Base-by-base conservation (phyloP, 2,329 filamentous ascomycete species). In the Xylariales sp. region DNA sequence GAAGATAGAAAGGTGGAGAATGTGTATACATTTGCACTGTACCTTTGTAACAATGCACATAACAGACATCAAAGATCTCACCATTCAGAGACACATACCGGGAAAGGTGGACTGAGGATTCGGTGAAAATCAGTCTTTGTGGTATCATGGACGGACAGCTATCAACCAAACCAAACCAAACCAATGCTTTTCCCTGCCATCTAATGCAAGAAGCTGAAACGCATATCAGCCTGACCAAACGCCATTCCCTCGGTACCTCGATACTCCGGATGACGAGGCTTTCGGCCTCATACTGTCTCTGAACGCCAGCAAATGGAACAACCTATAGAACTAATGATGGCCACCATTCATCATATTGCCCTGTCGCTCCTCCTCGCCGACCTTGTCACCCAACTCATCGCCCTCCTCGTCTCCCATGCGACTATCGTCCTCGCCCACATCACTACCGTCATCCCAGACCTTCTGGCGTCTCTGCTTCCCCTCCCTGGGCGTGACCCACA, bases 401-500 rank as follows among this genome's bases (percentile, higher is more conserved):
- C 60, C 59, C 54, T 97, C 93, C 62, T 98, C 93, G 31, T 76
- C 74, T 19, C 84, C 82, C 41, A 85, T 71, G 35, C 85, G 68
- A 53, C 83, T 84, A 57, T 98, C 93, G 58, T 98, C 93, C 46
- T 93, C 87, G 4, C 85, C 87, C 46, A 91, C 73, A 49, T 93
- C 88, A 55, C 88, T 95, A 14, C 81, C 84, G 58, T 95, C 88
- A 29, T 93, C 88, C 84, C 86, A 94, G 50, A 94, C 66, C 64
- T 80, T 86, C 48, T 83, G 78, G 65, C 88, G 83, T 64, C 97
- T 91, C 25, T 82, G 77, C 19, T 77, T 72, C 7, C 73, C 68
- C 22, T 78, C 75, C 7, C 76, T 73, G 21, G 79, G 79, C 3
- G 95, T 82, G 1, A 89, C 88, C 93, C 94, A 98, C 48, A 95